A percentile compares a stretch with the other conserved stretches of the same genome.
phyloP scores from a whole-genome alignment of 2,329 filamentous ascomycete species.

The Penicillium hesseltinei region DNA sequence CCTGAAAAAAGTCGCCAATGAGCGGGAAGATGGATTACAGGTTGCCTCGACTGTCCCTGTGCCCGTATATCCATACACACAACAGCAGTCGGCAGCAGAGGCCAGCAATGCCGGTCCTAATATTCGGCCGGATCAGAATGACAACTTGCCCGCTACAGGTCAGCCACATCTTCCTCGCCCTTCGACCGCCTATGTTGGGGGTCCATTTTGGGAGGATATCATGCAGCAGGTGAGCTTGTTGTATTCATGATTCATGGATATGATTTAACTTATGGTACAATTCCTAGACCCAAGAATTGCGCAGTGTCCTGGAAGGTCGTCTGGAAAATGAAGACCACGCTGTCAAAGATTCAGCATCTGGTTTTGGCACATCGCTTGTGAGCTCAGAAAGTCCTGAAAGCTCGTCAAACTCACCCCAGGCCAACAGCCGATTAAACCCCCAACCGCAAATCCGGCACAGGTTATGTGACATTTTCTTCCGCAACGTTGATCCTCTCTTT shows the following conservation, averaged over 20 bases:
- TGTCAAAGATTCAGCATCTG: conserved; percentile 1
- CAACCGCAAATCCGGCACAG: conserved; percentile 14
- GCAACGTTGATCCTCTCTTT: conserved; percentile 33
- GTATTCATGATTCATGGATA: too few species aligned
- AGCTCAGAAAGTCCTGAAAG: conserved; percentile 20
- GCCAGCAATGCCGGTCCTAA: conserved; percentile 8
- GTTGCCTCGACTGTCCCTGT: not conserved
- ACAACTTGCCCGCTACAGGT: not conserved
- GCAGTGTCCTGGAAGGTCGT: conserved; percentile 22
- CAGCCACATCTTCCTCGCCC: conserved; percentile 15
- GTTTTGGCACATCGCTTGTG: conserved; percentile 14
- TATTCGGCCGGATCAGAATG: conserved; percentile 5
- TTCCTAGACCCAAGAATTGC: conserved; percentile 20
- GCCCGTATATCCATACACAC: not conserved
- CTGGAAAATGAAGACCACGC: conserved; percentile 16
- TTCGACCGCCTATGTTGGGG: conserved; percentile 19
- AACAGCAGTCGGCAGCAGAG: not conserved
- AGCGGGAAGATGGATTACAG: not conserved
- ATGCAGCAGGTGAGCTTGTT: conserved; percentile 24
- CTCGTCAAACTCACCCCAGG: conserved; percentile 9
- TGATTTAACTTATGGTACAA: not conserved
- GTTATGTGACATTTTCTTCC: conserved; percentile 28
- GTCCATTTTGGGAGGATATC: conserved; percentile 28
- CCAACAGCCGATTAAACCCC: conserved; percentile 7
- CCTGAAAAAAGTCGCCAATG: conserved; percentile 16